Evolutionary conservation across 1,284 basidiomycete genomes (phyloP), one percentile per base, ranked within the genome.

Genomic region (Ustilago shanxiensis): DNA sequence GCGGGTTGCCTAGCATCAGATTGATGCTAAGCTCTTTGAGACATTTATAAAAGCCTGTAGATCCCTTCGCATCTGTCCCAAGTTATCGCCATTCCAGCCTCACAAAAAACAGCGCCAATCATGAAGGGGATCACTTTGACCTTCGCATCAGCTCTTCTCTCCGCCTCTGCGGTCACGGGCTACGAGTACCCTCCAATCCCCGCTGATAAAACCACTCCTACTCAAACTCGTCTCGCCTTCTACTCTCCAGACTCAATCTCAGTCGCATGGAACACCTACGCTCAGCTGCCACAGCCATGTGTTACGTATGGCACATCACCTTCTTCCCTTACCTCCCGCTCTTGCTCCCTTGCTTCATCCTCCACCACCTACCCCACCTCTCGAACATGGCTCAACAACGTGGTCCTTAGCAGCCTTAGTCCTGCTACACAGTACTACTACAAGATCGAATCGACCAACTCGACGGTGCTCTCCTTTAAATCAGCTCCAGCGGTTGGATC

Each of bases 381-480:
- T 7, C 63, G 78, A 22, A 82, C 80, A 7, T 82, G 64, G 63
- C 66, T 71, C 55, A 77, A 82, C 59, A 66, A 66, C 20, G 80
- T 82, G 47, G 29, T 60, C 7, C 57, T 82, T 13, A 24, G 44
- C 53, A 49, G 59, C 41, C 69, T 82, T 26, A 8, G 56, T 16
- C 72, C 80, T 14, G 57, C 51, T 16, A 82, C 79, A 4, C 73
- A 47, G n/a, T 82, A 82, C 65, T 82, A 73, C 55, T 79, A 79
- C 66, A 70, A 72, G 58, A 72, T 79, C 29, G 69, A 70, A 49
- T 62, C 59, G 18, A 72, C 64, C 72, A 71, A 74, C 57, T 62
- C 60, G 26, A 79, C 66, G 44, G 54, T 47, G 13, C 13, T 41
- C 18, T 65, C 68, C 14, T 78, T 78, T 64, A 79, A 66, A 45